Evolutionary conservation across 352 stramenopile genomes (phyloP).

Genomic region (Phytopythium delawarense): DNA sequence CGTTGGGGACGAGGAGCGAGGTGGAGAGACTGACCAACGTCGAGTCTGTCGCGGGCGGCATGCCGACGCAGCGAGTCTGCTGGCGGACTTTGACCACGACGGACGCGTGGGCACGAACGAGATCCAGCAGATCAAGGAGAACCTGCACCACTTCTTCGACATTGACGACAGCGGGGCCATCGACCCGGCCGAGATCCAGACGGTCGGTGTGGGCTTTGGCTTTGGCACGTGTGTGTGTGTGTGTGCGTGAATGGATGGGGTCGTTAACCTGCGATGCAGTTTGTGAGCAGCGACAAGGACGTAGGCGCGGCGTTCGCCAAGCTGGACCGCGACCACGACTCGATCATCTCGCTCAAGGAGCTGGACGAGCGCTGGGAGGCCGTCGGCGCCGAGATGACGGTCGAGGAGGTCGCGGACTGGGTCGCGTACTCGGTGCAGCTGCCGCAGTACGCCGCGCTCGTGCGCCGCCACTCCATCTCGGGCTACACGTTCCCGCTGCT

Average conservation of each 20-base stretch:
- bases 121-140: constrained; percentile 80
- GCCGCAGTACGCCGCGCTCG: constrained; percentile 76
- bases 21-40: background rate
- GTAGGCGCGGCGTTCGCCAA: constrained; percentile 68
- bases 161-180: constrained; percentile 72
- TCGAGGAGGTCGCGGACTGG: constrained; percentile 80
- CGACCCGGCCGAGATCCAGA: constrained; percentile 69
- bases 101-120: constrained; percentile 65
- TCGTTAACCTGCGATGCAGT: constrained; percentile 13
- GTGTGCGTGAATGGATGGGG: background rate
- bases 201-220: constrained; percentile 12
- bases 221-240: no score
- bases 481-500: constrained; percentile 85
- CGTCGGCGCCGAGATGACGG: constrained; percentile 84
- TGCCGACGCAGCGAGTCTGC: constrained; percentile 44
- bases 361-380: constrained; percentile 77
- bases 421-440: constrained; percentile 75
- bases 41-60: background rate
- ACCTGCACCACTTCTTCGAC: constrained; percentile 77
- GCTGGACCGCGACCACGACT: constrained; percentile 74
- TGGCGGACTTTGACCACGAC: constrained; percentile 80
- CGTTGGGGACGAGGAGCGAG: background rate
- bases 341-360: constrained; percentile 77
- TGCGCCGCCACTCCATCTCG: constrained; percentile 76
- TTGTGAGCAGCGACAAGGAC: constrained; percentile 56